These are phyloP conservation scores for Clarireedia homoeocarpa DNA, from an alignment of 2,329 filamentous ascomycete species.

Conservation along the genomic window DNA sequence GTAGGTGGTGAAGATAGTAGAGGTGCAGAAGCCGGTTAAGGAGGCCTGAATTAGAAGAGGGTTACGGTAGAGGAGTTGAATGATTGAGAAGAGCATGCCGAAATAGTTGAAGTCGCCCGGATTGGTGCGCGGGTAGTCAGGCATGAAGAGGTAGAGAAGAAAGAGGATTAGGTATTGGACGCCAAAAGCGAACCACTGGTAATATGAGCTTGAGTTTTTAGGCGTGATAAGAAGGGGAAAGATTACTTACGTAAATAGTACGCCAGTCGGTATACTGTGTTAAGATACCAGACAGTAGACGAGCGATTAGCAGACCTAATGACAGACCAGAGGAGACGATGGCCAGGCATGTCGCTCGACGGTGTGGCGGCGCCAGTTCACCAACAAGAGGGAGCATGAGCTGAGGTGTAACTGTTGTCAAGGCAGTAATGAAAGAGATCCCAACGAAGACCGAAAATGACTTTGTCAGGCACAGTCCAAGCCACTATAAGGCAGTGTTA, in stretches of 20 bases:
- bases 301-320: conserved; percentile 67
- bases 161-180: conserved; percentile 60
- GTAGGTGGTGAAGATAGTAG: conserved; percentile 55
- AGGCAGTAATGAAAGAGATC: conserved; percentile 64
- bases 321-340: conserved; percentile 70
- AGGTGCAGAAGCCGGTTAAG: conserved; percentile 55
- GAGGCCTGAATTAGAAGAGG: conserved; percentile 64
- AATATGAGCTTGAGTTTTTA: neutral
- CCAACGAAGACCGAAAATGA: conserved; percentile 57
- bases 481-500: conserved; percentile 39
- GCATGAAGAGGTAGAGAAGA: conserved; percentile 66
- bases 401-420: conserved; percentile 74
- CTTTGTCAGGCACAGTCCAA: conserved; percentile 62
- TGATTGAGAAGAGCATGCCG: conserved; percentile 55
- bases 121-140: conserved; percentile 72
- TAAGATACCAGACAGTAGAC: conserved; percentile 67
- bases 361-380: conserved; percentile 63
- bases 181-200: conserved; percentile 60
- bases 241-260: conserved; percentile 49
- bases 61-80: conserved; percentile 54
- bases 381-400: conserved; percentile 75
- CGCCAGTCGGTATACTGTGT: conserved; percentile 69
- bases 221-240: too few species aligned
- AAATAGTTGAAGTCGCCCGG: conserved; percentile 57
- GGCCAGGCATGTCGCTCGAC: conserved; percentile 61